A percentile compares a stretch with the other conserved stretches of the same genome.
These are phyloP conservation scores for Zea luxurians DNA, from an alignment of 176 grass and related monocot genomes.

Conservation along the genomic window DNA sequence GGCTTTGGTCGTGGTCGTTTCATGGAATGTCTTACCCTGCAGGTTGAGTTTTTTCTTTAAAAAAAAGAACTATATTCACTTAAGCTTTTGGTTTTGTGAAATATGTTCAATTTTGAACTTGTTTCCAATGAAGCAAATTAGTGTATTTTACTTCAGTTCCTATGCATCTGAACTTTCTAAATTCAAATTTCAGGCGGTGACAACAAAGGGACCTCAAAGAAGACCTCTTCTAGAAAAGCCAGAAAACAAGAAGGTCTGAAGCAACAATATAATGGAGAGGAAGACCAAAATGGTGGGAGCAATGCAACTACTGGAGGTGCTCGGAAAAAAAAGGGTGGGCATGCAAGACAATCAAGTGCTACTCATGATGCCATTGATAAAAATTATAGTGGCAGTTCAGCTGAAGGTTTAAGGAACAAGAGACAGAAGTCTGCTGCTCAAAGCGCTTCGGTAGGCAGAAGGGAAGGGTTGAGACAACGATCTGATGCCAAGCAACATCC, in stretches of 20 bases:
- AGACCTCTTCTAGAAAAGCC: slow-evolving; percentile 38
- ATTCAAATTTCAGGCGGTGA: slow-evolving; percentile 16
- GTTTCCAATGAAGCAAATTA: background rate
- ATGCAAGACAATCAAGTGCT: slow-evolving; percentile 19
- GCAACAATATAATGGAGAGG: slow-evolving; percentile 15
- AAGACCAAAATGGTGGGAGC: slow-evolving; percentile 32
- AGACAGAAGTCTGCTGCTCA: slow-evolving; percentile 24
- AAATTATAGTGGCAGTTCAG: slow-evolving; percentile 39
- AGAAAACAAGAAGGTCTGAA: slow-evolving; percentile 38
- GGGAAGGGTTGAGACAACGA: slow-evolving; percentile 30
- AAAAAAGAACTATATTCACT: background rate
- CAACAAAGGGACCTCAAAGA: slow-evolving; percentile 25
- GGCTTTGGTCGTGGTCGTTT: too few species aligned
- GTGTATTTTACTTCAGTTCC: background rate
- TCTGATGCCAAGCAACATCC: slow-evolving; percentile 37
- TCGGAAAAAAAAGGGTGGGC: slow-evolving; percentile 30
- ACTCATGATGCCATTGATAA: background rate
- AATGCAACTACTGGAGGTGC: slow-evolving; percentile 31
- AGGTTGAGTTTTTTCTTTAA: too few species aligned
- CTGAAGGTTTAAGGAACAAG: slow-evolving; percentile 34
- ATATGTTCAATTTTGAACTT: slow-evolving; percentile 8
- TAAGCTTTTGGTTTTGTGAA: background rate
- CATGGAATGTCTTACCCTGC: too few species aligned
- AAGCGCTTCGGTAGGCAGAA: slow-evolving; percentile 14
- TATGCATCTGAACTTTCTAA: slow-evolving; percentile 17